Conservation (phyloP, 192 early-diverging fungal genomes). For the Coemansia furcata region DNA sequence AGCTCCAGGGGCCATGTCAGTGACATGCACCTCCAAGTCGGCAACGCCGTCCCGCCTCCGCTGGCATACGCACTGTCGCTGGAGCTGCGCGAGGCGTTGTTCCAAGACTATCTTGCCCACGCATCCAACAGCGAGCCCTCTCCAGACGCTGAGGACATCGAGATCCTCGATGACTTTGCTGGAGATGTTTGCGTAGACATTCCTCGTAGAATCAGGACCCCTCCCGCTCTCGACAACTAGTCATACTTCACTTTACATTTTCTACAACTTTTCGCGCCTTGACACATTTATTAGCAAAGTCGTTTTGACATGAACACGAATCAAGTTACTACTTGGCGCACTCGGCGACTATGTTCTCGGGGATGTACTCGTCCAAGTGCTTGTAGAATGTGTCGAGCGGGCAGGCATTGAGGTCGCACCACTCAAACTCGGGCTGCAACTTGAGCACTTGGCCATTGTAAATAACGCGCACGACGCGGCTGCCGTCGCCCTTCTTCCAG, state of each 20-base stretch:
- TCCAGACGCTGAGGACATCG: neutral
- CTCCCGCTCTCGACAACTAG: neutral
- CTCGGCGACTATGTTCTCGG: slow-evolving; percentile 29
- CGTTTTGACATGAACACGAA: neutral
- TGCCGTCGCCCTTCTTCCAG: slow-evolving; percentile 47
- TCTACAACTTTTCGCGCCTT: neutral
- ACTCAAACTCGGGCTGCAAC: slow-evolving; percentile 17
- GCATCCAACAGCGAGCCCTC: neutral
- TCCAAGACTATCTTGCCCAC: slow-evolving; percentile 29
- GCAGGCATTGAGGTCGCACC: slow-evolving; percentile 50
- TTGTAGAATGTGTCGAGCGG: slow-evolving; percentile 37
- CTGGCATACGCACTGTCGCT: slow-evolving; percentile 60
- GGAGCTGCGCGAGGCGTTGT: slow-evolving; percentile 54
- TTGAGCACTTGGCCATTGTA: slow-evolving; percentile 56
- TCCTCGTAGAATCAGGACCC: neutral
- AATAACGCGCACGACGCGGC: slow-evolving; percentile 52
- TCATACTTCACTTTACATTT: neutral
- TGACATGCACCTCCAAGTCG: slow-evolving; percentile 63
- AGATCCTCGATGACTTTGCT: slow-evolving; percentile 1
- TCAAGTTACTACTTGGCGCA: slow-evolving; percentile 5
- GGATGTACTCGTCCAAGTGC: slow-evolving; percentile 30
- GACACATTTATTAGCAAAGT: neutral
- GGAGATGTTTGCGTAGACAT: slow-evolving; percentile 31
- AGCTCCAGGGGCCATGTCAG: slow-evolving; percentile 21
- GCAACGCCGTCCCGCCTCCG: slow-evolving; percentile 70